phyloP scores from a whole-genome alignment of 352 stramenopile genomes.

The Phytophthora ohioensis region DNA sequence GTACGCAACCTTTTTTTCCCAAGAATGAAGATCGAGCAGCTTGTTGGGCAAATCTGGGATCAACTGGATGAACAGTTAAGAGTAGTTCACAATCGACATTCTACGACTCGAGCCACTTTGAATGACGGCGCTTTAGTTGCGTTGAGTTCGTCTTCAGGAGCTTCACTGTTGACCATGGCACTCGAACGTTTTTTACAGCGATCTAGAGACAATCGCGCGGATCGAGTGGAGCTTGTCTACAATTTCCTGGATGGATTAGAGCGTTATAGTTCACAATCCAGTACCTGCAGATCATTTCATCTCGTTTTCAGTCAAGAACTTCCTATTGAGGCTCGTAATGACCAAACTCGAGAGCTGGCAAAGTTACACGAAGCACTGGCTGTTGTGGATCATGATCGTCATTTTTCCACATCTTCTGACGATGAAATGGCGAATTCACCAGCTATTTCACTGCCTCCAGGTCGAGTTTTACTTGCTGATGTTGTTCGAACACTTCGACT shows the following conservation, averaged over 20 bases:
- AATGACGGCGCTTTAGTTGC: constrained; percentile 7
- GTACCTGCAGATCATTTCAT: constrained; percentile 64
- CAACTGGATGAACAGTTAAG: constrained; percentile 66
- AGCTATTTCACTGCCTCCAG: constrained; percentile 5
- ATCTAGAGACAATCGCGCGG: constrained; percentile 34
- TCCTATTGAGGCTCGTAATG: constrained; percentile 52
- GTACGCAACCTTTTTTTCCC: constrained; percentile 68
- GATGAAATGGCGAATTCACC: not conserved
- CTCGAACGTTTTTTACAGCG: constrained; percentile 53
- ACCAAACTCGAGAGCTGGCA: constrained; percentile 55
- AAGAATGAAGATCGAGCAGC: constrained; percentile 49
- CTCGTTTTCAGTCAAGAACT: constrained; percentile 57
- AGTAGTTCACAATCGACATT: constrained; percentile 41
- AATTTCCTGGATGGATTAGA: constrained; percentile 62
- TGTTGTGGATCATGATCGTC: constrained; percentile 60
- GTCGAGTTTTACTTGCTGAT: constrained; percentile 51
- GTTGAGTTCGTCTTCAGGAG: not conserved
- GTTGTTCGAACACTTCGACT: constrained; percentile 56
- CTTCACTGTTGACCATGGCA: constrained; percentile 41
- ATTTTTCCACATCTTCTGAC: constrained; percentile 17
- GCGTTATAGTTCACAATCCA: constrained; percentile 48
- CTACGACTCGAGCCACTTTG: not conserved
- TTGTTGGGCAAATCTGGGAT: constrained; percentile 68
- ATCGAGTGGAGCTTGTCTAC: constrained; percentile 70
- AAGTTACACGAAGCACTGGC: constrained; percentile 58